phyloP scores from a whole-genome alignment of 202 grass and related monocot genomes.

The Schoenoplectus triqueter region DNA sequence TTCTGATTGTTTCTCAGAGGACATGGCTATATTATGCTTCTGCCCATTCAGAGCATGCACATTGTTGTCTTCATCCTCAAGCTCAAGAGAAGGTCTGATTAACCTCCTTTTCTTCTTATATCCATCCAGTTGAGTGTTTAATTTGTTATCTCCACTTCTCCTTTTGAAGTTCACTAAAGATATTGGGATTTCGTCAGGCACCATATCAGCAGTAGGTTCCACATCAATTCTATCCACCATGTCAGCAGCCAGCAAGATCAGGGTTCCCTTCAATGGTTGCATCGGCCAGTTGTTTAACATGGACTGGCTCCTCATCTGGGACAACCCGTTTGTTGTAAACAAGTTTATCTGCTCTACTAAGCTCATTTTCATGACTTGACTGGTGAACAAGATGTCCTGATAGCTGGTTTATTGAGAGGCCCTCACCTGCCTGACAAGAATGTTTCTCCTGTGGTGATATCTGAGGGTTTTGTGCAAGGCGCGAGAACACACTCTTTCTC shows the following conservation, averaged over 20 bases:
- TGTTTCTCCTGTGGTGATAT: slow-evolving; percentile 28
- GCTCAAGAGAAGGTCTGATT: slow-evolving; percentile 57
- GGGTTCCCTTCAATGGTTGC: slow-evolving; percentile 18
- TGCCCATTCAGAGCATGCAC: not conserved
- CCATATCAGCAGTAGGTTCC: slow-evolving; percentile 21
- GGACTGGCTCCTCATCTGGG: slow-evolving; percentile 41
- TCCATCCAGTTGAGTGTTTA: not conserved
- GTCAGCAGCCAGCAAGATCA: slow-evolving; percentile 29
- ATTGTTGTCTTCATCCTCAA: slow-evolving; percentile 34
- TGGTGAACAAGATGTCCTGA: not conserved
- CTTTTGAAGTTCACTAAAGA: slow-evolving; percentile 67
- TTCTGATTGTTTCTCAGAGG: slow-evolving; percentile 19
- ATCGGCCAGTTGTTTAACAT: slow-evolving; percentile 43
- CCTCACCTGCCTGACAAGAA: not conserved
- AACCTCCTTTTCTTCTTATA: slow-evolving; percentile 71
- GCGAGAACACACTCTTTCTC: slow-evolving; percentile 55
- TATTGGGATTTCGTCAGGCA: slow-evolving; percentile 35
- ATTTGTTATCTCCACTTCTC: slow-evolving; percentile 40
- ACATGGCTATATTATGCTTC: not conserved
- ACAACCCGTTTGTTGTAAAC: slow-evolving; percentile 5
- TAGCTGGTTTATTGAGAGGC: slow-evolving; percentile 42
- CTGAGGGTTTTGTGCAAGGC: slow-evolving; percentile 46
- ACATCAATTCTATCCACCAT: slow-evolving; percentile 28
- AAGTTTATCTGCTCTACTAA: not conserved
- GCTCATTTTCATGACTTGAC: not conserved